Evolutionary conservation across 2,329 filamentous ascomycete genomes (phyloP).

Genomic region (Moelleriella libera): DNA sequence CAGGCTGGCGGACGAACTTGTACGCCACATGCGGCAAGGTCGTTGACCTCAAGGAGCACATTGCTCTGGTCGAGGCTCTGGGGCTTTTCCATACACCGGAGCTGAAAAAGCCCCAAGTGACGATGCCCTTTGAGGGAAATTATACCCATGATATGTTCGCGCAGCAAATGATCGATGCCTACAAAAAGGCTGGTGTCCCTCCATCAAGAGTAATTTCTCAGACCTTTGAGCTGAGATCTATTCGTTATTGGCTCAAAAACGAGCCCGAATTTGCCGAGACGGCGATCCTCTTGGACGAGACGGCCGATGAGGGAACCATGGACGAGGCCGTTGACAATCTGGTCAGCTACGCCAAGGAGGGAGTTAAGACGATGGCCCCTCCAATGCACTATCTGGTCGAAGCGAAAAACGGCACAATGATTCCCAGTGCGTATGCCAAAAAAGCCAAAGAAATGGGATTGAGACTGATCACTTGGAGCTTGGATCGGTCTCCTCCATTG

Average conservation of each 20-base stretch:
- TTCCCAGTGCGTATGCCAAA: slow-evolving; percentile 48
- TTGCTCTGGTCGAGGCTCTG: slow-evolving; percentile 40
- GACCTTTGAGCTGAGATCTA: slow-evolving; percentile 49
- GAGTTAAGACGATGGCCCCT: slow-evolving; percentile 49
- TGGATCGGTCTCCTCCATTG: slow-evolving; percentile 51
- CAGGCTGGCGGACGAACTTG: slow-evolving; percentile 49
- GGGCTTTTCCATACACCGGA: slow-evolving; percentile 53
- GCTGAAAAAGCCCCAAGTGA: slow-evolving; percentile 52
- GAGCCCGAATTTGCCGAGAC: slow-evolving; percentile 47
- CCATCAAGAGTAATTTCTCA: slow-evolving; percentile 45
- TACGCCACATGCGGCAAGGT: slow-evolving; percentile 51
- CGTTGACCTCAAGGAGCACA: slow-evolving; percentile 47
- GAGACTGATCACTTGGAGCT: slow-evolving; percentile 53
- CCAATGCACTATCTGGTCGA: slow-evolving; percentile 48
- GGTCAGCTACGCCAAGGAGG: slow-evolving; percentile 37
- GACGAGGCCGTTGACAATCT: slow-evolving; percentile 41
- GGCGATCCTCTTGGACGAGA: slow-evolving; percentile 51
- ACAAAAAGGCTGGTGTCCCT: slow-evolving; percentile 36
- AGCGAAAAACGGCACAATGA: slow-evolving; percentile 35
- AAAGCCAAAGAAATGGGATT: slow-evolving; percentile 46
- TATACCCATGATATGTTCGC: slow-evolving; percentile 54
- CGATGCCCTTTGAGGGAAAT: slow-evolving; percentile 51
- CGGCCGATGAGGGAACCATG: slow-evolving; percentile 36
- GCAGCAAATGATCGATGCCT: slow-evolving; percentile 50
- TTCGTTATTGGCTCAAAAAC: slow-evolving; percentile 52